Base-by-base conservation (phyloP, 2,329 filamentous ascomycete species). In the Phialophora chinensis region DNA sequence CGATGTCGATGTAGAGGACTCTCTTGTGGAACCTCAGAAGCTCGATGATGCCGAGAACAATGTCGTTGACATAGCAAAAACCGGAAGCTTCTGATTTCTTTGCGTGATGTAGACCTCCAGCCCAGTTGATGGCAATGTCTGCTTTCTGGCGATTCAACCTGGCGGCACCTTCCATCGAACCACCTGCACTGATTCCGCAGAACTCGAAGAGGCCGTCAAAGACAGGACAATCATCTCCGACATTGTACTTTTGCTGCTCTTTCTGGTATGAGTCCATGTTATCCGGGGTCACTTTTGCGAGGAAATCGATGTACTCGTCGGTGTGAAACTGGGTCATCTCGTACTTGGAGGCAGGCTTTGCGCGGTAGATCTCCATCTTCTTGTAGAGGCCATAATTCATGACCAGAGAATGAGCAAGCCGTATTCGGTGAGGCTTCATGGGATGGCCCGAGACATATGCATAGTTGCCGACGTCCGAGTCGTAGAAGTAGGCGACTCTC, bases 401-500 rank as follows among this genome's bases (percentile, higher is more conserved):
- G 70, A 90, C 88, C 75, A 90, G 78, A 70, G 82, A 85, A 74
- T 86, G 84, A 55, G 84, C 87, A 84, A 91, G 88, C 72, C 88
- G 83, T 79, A 91, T 90, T 70, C 88, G 82, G 75, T 87, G 86
- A 44, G 87, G 86, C 77, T 89, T 89, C 87, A 89, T 89, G 38
- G 87, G 86, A 79, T 87, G 87, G n/a, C 85, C 86, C 12, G 86
- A 84, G 65, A 96, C 92, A 76, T 98, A 98, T 77, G 94, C 93
- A 83, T 97, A 98, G 80, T 98, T 98, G 71, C 94, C 94, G 76
- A 98, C 95, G 81, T 98, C 94, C 2, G 92, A 96, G 77, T 98
- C 94, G 85, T 98, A 98, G 80, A 98, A 98, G 82, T 98, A 98
- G 63, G 94, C 94, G 66, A 98, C 92, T 77, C 94, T 96, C 77